These are phyloP conservation scores for Desmodesmus armatus DNA, from an alignment of 139 green algal species.

Conservation along the genomic window DNA sequence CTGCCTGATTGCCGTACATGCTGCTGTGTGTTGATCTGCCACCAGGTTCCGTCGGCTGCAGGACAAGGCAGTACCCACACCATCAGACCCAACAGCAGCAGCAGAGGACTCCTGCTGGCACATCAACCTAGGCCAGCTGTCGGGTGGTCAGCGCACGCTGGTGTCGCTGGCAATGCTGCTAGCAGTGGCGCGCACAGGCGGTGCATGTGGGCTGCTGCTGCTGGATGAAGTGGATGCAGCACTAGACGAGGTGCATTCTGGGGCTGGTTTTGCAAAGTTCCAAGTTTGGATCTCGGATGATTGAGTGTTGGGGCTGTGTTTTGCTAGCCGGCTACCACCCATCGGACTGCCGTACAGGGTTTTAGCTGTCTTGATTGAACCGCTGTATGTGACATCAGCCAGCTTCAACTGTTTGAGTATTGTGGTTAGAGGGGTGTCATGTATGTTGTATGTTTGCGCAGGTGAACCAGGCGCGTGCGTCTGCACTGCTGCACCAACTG, in stretches of 20 bases:
- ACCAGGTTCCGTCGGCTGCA: not conserved
- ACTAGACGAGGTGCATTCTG: too few species aligned
- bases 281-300: too few species aligned
- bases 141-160: slow-evolving; percentile 71
- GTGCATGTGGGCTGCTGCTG: slow-evolving; percentile 49
- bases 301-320: too few species aligned
- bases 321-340: too few species aligned
- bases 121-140: slow-evolving; percentile 57
- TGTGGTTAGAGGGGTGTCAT: too few species aligned
- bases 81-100: slow-evolving; percentile 4
- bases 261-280: too few species aligned
- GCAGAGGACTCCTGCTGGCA: slow-evolving; percentile 11
- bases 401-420: too few species aligned
- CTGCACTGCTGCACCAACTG: slow-evolving; percentile 18
- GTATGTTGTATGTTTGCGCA: too few species aligned
- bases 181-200: slow-evolving; percentile 43
- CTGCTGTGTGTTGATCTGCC: not conserved
- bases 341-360: too few species aligned
- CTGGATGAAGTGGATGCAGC: slow-evolving; percentile 74
- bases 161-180: slow-evolving; percentile 71
- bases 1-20: not conserved
- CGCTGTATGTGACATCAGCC: too few species aligned
- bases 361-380: too few species aligned
- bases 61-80: not conserved
- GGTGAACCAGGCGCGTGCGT: slow-evolving; percentile 56